Percentiles rank a stretch among this genome's conserved stretches.
Evolutionary conservation across 768 basidiomycete species (phyloP).

Genomic region (Termitomyces sp.): DNA sequence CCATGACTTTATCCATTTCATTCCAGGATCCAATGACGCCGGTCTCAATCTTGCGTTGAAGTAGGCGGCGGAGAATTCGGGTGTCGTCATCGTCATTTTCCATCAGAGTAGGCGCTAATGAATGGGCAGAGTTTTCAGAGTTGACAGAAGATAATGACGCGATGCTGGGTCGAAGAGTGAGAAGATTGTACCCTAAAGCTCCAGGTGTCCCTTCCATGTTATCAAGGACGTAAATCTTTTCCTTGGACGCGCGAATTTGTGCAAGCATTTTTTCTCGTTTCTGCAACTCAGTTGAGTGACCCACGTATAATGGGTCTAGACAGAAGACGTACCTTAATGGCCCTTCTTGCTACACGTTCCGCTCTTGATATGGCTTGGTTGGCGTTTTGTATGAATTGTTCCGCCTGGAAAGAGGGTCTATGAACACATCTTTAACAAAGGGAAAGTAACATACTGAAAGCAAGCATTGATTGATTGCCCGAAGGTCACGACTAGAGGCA

Average conservation of each 20-base stretch:
- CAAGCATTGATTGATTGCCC: conserved; percentile 47
- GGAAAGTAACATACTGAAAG: conserved; percentile 35
- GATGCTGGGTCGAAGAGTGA: conserved; percentile 33
- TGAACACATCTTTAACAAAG: conserved; percentile 1
- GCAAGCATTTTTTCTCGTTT: conserved; percentile 43
- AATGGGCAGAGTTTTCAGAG: conserved; percentile 36
- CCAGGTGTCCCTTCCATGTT: conserved; percentile 18
- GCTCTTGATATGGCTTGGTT: conserved; percentile 52
- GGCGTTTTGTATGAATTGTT: conserved; percentile 48
- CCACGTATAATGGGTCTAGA: not conserved
- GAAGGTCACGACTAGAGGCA: conserved; percentile 51
- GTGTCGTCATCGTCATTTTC: conserved; percentile 62
- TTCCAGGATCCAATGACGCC: conserved; percentile 50
- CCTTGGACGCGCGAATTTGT: conserved; percentile 28
- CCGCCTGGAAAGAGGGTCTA: conserved; percentile 32
- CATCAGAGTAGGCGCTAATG: conserved; percentile 42
- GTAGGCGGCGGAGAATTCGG: conserved; percentile 52
- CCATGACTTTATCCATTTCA: conserved; percentile 53
- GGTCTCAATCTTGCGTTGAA: conserved; percentile 61
- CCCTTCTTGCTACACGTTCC: conserved; percentile 50
- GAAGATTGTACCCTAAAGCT: conserved; percentile 23
- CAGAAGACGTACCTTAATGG: conserved; percentile 41
- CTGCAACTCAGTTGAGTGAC: conserved; percentile 21
- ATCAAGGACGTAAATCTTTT: conserved; percentile 15
- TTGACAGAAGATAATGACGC: conserved; percentile 37